These are phyloP conservation scores for Aureococcus anophagefferens DNA, from an alignment of 108 stramenopile species.

Conservation along the genomic window DNA sequence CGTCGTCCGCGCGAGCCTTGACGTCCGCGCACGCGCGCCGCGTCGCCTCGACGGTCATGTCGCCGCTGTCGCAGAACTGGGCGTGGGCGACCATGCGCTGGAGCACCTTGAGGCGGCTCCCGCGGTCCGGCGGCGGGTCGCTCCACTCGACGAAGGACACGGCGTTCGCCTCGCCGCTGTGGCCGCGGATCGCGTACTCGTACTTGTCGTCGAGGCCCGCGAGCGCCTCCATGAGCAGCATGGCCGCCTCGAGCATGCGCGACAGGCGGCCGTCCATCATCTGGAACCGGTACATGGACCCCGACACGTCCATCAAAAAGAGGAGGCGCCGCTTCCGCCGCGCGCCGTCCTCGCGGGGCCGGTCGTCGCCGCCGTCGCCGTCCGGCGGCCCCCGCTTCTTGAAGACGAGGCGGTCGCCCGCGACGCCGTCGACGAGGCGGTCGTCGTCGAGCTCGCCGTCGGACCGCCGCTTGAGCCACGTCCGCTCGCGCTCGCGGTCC, in stretches of 20 bases:
- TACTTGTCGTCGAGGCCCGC: constrained; percentile 43
- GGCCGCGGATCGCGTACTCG: constrained; percentile 58
- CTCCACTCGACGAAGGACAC: constrained; percentile 52
- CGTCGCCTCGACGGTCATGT: constrained; percentile 73
- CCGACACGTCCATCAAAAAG: constrained; percentile 65
- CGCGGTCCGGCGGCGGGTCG: constrained; percentile 43
- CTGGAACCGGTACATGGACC: constrained; percentile 83
- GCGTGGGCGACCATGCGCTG: constrained; percentile 76
- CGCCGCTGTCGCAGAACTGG: constrained; percentile 69
- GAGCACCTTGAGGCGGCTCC: constrained; percentile 51
- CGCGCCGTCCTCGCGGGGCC: not conserved
- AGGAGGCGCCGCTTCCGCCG: not conserved
- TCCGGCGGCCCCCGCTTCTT: constrained; percentile 60
- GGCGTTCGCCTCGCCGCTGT: constrained; percentile 51
- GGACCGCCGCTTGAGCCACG: constrained; percentile 63
- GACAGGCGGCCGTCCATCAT: constrained; percentile 64
- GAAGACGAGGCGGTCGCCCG: constrained; percentile 71
- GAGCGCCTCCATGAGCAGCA: constrained; percentile 75
- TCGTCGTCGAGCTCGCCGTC: constrained; percentile 77
- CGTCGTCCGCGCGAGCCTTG: constrained; percentile 22
- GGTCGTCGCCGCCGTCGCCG: constrained; percentile 13
- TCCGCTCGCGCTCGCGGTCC: constrained; percentile 48
- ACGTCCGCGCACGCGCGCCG: constrained; percentile 45
- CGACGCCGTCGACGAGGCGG: constrained; percentile 63
- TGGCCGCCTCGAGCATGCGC: constrained; percentile 61